Percentiles rank a stretch among this genome's conserved stretches.
Conservation (phyloP, 1,284 basidiomycete genomes). For the Ustilago nuda region DNA sequence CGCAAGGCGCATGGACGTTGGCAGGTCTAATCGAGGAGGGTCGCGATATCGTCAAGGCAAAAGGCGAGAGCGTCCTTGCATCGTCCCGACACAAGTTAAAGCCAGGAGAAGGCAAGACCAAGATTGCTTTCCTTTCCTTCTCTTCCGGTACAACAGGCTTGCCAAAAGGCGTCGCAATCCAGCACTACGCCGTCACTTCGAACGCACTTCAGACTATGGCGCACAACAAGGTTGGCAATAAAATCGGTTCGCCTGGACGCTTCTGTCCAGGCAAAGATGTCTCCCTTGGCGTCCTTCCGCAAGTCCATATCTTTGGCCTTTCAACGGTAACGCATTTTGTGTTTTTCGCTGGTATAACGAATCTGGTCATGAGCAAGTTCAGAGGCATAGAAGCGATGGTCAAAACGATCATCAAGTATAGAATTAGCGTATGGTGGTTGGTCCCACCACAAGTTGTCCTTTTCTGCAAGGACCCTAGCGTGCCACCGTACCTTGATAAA, state of each 20-base stretch:
- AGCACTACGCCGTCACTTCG: slow-evolving; percentile 59
- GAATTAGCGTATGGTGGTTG: slow-evolving; percentile 61
- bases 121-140: slow-evolving; percentile 68
- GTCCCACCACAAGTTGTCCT: slow-evolving; percentile 58
- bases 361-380: slow-evolving; percentile 55
- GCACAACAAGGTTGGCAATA: slow-evolving; percentile 54
- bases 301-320: slow-evolving; percentile 64
- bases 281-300: slow-evolving; percentile 54
- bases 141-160: slow-evolving; percentile 70
- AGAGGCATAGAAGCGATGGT: slow-evolving; percentile 61
- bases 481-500: slow-evolving; percentile 58
- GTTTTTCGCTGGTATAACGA: slow-evolving; percentile 63
- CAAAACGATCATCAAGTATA: slow-evolving; percentile 58
- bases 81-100: slow-evolving; percentile 70
- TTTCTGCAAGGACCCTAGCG: slow-evolving; percentile 55
- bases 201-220: slow-evolving; percentile 67
- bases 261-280: slow-evolving; percentile 57
- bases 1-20: slow-evolving; percentile 69
- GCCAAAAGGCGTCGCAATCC: slow-evolving; percentile 68
- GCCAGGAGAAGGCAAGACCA: slow-evolving; percentile 77
- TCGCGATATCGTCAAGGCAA: slow-evolving; percentile 72
- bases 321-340: slow-evolving; percentile 61
- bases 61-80: slow-evolving; percentile 71
- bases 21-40: slow-evolving; percentile 71
- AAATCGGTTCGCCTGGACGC: slow-evolving; percentile 39